phyloP scores from a whole-genome alignment of 768 basidiomycete species.

The Macrolepiota fuliginosa region DNA sequence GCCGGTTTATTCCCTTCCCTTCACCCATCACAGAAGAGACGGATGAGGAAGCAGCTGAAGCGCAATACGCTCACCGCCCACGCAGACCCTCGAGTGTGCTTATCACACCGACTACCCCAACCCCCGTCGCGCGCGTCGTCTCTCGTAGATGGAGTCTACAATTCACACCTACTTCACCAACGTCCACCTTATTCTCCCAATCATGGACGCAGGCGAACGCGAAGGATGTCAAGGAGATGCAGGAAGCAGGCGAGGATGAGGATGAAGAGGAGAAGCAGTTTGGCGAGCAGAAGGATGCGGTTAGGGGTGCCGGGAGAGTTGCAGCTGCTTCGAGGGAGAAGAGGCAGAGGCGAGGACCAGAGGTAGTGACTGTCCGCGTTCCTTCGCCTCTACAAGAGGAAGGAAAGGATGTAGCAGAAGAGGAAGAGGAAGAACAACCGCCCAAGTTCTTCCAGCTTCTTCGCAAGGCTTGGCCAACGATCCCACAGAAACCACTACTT shows the following conservation, averaged over 20 bases:
- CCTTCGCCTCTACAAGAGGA: not conserved
- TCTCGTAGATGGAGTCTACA: constrained; percentile 55
- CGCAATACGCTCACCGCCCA: constrained; percentile 7
- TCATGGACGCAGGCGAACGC: constrained; percentile 14
- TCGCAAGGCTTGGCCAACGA: constrained; percentile 58
- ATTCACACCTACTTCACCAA: constrained; percentile 57
- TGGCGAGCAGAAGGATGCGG: constrained; percentile 42
- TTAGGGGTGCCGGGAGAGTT: constrained; percentile 34
- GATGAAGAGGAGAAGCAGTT: constrained; percentile 25
- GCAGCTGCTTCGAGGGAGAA: constrained; percentile 25
- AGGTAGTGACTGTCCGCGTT: constrained; percentile 19
- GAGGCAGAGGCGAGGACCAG: constrained; percentile 20
- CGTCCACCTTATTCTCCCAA: constrained; percentile 25
- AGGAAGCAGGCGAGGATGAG: constrained; percentile 14
- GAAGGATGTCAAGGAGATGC: constrained; percentile 22
- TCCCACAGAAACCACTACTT: constrained; percentile 74
- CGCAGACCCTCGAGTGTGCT: constrained; percentile 22
- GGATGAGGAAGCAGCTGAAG: constrained; percentile 4
- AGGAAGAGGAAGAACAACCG: constrained; percentile 16
- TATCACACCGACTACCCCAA: constrained; percentile 25
- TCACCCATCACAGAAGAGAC: constrained; percentile 24
- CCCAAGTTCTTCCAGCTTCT: constrained; percentile 47
- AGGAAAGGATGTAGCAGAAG: not conserved
- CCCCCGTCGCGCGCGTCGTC: constrained; percentile 20
- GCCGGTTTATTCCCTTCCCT: constrained; percentile 31